Conservation (phyloP, 495 filamentous ascomycete species). For the Cudoniella acicularis region DNA sequence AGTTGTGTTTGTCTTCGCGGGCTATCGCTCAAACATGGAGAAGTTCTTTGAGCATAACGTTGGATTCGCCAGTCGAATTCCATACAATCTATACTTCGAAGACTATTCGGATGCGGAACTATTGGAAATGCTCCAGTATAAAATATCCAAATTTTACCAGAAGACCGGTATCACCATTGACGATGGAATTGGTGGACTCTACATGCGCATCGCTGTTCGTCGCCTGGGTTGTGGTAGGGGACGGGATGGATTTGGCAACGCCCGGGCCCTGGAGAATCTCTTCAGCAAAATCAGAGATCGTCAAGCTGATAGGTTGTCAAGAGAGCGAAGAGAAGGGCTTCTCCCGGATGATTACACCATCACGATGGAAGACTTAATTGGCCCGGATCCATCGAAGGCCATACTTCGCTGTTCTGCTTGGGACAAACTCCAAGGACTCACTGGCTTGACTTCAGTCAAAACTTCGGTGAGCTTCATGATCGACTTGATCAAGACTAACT, state of each 20-base stretch:
- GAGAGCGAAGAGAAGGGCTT: slow-evolving; percentile 29
- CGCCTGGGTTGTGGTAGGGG: slow-evolving; percentile 61
- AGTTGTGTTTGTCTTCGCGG: slow-evolving; percentile 72
- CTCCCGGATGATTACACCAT: slow-evolving; percentile 48
- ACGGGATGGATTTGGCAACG: slow-evolving; percentile 69
- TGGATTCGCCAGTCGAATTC: slow-evolving; percentile 69
- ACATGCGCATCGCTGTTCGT: slow-evolving; percentile 58
- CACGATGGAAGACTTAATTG: slow-evolving; percentile 57
- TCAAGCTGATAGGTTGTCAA: slow-evolving; percentile 53
- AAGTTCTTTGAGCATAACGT: slow-evolving; percentile 75
- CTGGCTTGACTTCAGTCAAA: slow-evolving; percentile 62
- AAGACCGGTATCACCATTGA: slow-evolving; percentile 52
- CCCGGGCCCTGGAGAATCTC: slow-evolving; percentile 61
- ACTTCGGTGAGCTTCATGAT: slow-evolving; percentile 52
- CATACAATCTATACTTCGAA: slow-evolving; percentile 58
- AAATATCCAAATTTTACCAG: slow-evolving; percentile 12
- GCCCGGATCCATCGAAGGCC: slow-evolving; percentile 56
- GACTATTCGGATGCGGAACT: slow-evolving; percentile 71
- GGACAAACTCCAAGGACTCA: slow-evolving; percentile 55
- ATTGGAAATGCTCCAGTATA: slow-evolving; percentile 42
- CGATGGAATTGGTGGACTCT: slow-evolving; percentile 57
- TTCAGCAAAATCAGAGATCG: slow-evolving; percentile 49
- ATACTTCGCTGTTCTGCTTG: slow-evolving; percentile 51
- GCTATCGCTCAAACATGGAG: slow-evolving; percentile 78
- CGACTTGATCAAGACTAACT: slow-evolving; percentile 58